Evolutionary conservation across 1,284 basidiomycete genomes (phyloP).

Genomic region (Mycena sp.): DNA sequence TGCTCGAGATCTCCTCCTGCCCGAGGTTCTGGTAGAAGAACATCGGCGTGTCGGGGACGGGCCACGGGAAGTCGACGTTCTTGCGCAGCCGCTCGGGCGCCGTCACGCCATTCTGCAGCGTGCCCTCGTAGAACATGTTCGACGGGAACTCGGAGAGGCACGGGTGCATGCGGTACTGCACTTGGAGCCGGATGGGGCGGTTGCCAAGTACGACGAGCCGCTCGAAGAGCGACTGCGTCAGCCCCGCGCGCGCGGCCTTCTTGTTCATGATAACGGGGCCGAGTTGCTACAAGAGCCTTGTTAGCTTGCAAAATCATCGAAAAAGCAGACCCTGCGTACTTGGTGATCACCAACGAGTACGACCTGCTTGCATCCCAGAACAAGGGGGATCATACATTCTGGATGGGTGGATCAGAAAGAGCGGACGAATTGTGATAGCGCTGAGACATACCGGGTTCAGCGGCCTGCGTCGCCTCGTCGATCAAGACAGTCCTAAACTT

Average conservation of each 20-base stretch:
- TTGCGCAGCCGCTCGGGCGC: conserved; percentile 96
- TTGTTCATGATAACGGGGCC: conserved; percentile 99
- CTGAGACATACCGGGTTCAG: conserved; percentile 85
- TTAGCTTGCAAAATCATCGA: not conserved
- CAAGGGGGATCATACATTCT: conserved; percentile 99
- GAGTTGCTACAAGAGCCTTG: conserved; percentile 67
- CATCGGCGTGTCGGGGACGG: conserved; percentile 97
- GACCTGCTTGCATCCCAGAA: conserved; percentile 98
- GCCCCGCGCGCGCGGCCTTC: conserved; percentile 96
- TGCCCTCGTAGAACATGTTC: conserved; percentile 99
- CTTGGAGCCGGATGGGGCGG: conserved; percentile 96
- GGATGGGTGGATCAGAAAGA: conserved; percentile 26
- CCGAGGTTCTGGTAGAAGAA: conserved; percentile 99
- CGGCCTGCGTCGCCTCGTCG: conserved; percentile 98
- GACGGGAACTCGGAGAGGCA: conserved; percentile 99
- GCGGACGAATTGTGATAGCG: conserved; percentile 42
- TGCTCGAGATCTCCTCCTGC: conserved; percentile 98
- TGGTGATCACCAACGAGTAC: conserved; percentile 98
- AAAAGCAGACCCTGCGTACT: not conserved
- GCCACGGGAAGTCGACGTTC: conserved; percentile 99
- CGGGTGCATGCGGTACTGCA: conserved; percentile 99
- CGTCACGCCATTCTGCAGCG: conserved; percentile 98
- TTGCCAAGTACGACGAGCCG: conserved; percentile 96
- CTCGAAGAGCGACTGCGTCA: conserved; percentile 98
- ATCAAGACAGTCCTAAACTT: conserved; percentile 99